Percentiles rank a stretch among this genome's conserved stretches.
These are phyloP conservation scores for Akanthomyces uredinophilus DNA, from an alignment of 2,329 filamentous ascomycete species.

Conservation along the genomic window DNA sequence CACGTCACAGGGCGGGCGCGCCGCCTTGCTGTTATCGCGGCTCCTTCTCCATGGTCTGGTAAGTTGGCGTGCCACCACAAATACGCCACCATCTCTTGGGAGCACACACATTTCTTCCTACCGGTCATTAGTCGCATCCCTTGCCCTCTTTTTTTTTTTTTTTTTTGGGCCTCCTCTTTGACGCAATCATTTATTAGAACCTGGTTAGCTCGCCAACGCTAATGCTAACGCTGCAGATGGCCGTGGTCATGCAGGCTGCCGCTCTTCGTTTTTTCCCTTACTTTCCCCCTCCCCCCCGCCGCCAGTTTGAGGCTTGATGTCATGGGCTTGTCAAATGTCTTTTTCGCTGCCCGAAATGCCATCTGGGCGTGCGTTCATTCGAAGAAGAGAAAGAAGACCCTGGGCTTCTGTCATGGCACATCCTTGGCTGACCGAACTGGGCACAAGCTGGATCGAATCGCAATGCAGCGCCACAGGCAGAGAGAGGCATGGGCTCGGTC, in stretches of 20 bases:
- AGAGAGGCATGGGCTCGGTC: not conserved
- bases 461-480: not conserved
- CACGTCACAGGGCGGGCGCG: slow-evolving; percentile 4
- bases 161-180: not conserved
- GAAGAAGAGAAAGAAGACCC: too few relatives aligned
- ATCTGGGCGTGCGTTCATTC: not conserved
- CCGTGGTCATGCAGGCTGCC: not conserved
- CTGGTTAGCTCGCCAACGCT: slow-evolving; percentile 4
- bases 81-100: not conserved
- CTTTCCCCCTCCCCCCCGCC: not conserved
- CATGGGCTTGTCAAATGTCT: not conserved
- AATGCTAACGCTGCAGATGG: not conserved
- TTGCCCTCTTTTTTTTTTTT: not conserved
- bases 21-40: not conserved
- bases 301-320: slow-evolving; percentile 4
- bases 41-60: not conserved
- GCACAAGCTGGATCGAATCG: not conserved
- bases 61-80: not conserved
- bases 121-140: not conserved
- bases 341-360: not conserved
- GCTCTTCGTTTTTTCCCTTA: too few relatives aligned
- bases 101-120: not conserved
- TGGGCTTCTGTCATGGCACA: not conserved
- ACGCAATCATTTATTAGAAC: not conserved
- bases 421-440: not conserved